Base-by-base conservation (phyloP, 2,329 filamentous ascomycete species). In the Aschersonia sp. region DNA sequence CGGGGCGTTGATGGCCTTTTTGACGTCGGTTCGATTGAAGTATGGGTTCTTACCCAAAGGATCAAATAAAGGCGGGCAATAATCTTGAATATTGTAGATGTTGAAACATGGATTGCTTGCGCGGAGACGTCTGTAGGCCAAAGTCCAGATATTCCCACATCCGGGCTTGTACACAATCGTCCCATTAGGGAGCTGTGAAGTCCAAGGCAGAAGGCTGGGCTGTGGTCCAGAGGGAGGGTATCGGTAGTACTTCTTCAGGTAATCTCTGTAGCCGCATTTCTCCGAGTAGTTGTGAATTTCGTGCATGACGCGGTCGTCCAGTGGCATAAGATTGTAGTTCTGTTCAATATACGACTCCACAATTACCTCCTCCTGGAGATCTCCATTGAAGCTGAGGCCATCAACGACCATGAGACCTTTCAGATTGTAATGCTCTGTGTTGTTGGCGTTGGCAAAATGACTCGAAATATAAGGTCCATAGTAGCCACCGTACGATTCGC, bases 31-130 rank as follows among this genome's bases (percentile, higher is more conserved):
- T 5, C 82, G 78, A 65, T 87, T 77, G 63, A 87, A 86, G 68
- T 87, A 84, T 46, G 87, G 71, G n/a, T 81, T 80, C 62, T 83
- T 82, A 12, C 78, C 78, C 3, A 89, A 68, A 0, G 83, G 76
- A 49, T 87, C 80, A 72, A 77, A 86, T 2, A 76, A 67, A 3
- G 80, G 53, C 0, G 86, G 86, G 59, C 86, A 92, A 10, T 79
- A 83, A 4, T 77, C 79, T 2, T 76, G 76, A 11, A 90, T 74
- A 45, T 84, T 76, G 64, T 90, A 92, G 9, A 85, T 67, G 59
- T 87, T 79, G 64, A 84, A 94, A 67, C 87, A 92, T 0, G 86
- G 86, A 64, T 92, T 92, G 35, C 77, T 62, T 1, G 66, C 57
- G 5, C 68, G 51, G 6, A 73, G 72, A 32, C 77, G 81, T 0